Evolutionary conservation across 495 filamentous ascomycete genomes (phyloP).

Genomic region (Amniculicola lignicola): DNA sequence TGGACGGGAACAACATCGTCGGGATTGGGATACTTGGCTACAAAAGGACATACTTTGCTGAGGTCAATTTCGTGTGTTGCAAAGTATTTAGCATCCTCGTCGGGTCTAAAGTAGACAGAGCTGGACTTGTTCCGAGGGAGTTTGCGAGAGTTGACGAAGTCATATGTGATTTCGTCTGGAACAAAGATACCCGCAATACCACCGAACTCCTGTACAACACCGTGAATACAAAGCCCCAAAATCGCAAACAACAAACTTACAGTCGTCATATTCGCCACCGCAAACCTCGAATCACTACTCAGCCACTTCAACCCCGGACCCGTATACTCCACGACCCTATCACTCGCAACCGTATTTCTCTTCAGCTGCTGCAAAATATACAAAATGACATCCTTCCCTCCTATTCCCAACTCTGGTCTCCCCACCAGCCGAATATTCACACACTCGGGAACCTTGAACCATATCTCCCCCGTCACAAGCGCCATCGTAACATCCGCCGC

Average conservation of each 20-base stretch:
- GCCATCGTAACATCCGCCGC: constrained; percentile 48
- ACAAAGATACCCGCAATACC: constrained; percentile 47
- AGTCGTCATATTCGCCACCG: constrained; percentile 51
- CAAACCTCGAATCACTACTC: constrained; percentile 48
- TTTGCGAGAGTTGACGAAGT: constrained; percentile 41
- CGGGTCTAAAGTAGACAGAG: constrained; percentile 42
- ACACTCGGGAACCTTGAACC: constrained; percentile 49
- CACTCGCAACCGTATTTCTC: constrained; percentile 47
- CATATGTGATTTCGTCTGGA: constrained; percentile 41
- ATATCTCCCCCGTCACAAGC: constrained; percentile 48
- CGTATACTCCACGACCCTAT: constrained; percentile 49
- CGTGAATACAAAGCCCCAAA: no score
- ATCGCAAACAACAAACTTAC: no score
- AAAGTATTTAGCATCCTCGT: constrained; percentile 45
- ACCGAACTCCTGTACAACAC: no score
- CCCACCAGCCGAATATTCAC: constrained; percentile 44
- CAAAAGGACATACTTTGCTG: constrained; percentile 39
- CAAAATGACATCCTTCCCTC: constrained; percentile 51
- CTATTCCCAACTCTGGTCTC: constrained; percentile 40
- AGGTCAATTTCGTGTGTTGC: constrained; percentile 44
- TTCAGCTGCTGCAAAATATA: constrained; percentile 47
- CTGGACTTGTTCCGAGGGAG: constrained; percentile 38
- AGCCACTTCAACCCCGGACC: constrained; percentile 42
- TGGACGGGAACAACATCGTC: constrained; percentile 48
- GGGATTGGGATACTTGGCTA: constrained; percentile 47